Percentiles rank a stretch among this genome's conserved stretches.
Conservation (phyloP, 495 filamentous ascomycete genomes). For the Aspergillus ostianus region DNA sequence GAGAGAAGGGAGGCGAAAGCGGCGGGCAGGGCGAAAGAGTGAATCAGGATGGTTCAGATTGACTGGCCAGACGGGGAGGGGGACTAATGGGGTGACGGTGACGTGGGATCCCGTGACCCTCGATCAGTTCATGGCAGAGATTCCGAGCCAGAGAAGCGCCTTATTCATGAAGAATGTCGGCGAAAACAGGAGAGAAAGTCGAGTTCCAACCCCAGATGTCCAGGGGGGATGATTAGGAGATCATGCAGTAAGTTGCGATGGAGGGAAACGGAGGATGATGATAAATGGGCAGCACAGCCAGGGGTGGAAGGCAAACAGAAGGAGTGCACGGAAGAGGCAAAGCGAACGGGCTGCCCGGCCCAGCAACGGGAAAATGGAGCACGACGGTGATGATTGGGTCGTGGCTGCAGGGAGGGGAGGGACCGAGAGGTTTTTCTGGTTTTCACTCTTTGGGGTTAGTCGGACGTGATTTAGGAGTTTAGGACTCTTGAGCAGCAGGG, state of each 20-base stretch:
- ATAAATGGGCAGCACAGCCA: background rate
- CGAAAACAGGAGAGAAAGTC: background rate
- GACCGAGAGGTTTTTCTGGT: too few species aligned
- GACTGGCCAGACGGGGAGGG: background rate
- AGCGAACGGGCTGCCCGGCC: background rate
- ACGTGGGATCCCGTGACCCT: constrained; percentile 13
- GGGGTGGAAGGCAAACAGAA: background rate
- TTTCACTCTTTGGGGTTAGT: too few species aligned
- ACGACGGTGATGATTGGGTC: too few species aligned
- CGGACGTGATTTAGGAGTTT: too few species aligned
- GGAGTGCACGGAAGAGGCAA: background rate
- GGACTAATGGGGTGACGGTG: constrained; percentile 1
- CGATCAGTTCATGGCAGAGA: constrained; percentile 9
- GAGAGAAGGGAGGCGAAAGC: background rate
- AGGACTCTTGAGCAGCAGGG: too few species aligned
- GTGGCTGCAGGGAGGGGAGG: too few species aligned
- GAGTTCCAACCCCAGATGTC: background rate
- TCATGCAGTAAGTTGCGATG: background rate
- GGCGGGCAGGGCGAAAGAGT: background rate
- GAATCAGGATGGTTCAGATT: constrained; percentile 1
- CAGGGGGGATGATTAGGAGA: background rate
- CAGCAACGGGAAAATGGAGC: background rate
- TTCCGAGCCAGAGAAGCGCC: background rate
- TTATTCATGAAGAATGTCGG: background rate
- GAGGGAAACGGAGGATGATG: background rate